These are phyloP conservation scores for Trypanosoma scelopori DNA, from an alignment of 208 protist genomes.

Conservation along the genomic window DNA sequence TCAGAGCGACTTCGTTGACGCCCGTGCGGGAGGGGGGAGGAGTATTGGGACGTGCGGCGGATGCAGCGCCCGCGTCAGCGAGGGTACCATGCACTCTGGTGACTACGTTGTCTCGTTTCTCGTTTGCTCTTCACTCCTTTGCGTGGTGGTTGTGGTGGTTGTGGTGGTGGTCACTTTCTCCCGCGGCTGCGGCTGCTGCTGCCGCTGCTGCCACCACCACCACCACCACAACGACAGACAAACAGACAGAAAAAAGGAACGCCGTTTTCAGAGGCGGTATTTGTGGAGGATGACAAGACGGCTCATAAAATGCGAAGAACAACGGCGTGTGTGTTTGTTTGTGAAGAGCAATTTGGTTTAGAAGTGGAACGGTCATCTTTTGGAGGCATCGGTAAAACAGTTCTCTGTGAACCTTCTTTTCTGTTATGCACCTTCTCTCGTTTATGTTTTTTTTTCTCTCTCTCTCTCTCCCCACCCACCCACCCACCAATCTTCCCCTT, in stretches of 20 bases:
- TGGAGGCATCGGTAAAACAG: slow-evolving; percentile 13
- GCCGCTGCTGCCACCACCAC: no score
- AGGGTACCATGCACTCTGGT: slow-evolving; percentile 11
- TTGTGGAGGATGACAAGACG: no score
- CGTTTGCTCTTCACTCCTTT: slow-evolving; percentile 11
- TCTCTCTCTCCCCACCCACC: background rate
- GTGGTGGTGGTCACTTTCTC: no score
- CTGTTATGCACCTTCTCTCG: slow-evolving; percentile 12
- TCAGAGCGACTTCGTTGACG: slow-evolving; percentile 1
- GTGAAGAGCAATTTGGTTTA: no score
- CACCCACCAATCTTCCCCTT: no score
- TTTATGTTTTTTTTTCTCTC: slow-evolving; percentile 25
- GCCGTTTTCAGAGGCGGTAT: no score
- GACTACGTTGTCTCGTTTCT: slow-evolving; percentile 18
- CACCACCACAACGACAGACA: no score
- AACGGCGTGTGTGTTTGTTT: background rate
- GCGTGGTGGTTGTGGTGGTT: no score
- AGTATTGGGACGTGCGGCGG: no score
- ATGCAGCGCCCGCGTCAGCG: background rate
- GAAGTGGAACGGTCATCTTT: background rate
- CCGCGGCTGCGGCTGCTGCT: no score
- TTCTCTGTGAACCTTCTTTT: slow-evolving; percentile 24
- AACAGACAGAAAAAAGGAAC: no score
- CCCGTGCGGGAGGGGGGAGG: no score
- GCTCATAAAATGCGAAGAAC: slow-evolving; percentile 22